phyloP scores from a whole-genome alignment of 1,284 basidiomycete species.

The Malassezia globosa region DNA sequence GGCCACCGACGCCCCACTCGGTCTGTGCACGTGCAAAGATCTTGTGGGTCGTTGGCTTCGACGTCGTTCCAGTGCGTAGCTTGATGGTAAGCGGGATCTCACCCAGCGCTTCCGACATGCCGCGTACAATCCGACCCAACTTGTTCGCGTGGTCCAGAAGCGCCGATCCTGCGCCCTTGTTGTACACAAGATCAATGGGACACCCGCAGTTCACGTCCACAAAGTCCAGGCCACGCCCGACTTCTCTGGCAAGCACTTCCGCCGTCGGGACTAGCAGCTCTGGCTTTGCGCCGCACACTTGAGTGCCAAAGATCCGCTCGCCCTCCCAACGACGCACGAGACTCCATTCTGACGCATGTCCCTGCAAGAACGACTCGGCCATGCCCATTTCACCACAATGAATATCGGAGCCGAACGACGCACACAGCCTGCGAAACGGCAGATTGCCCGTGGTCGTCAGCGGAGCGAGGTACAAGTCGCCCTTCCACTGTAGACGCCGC shows the following conservation, averaged over 20 bases:
- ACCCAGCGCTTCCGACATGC: constrained; percentile 82
- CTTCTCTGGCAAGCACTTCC: constrained; percentile 65
- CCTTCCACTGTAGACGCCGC: constrained; percentile 69
- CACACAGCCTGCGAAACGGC: constrained; percentile 82
- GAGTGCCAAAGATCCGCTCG: constrained; percentile 81
- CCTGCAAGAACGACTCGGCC: constrained; percentile 33
- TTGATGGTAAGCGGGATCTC: constrained; percentile 93
- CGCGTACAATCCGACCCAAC: constrained; percentile 72
- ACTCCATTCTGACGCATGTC: constrained; percentile 39
- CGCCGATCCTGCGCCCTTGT: constrained; percentile 75
- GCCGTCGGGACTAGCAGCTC: constrained; percentile 66
- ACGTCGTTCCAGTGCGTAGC: constrained; percentile 63
- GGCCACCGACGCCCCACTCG: constrained; percentile 67
- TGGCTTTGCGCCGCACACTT: constrained; percentile 53
- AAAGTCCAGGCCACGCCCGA: constrained; percentile 61
- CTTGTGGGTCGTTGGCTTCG: constrained; percentile 60
- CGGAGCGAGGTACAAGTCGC: constrained; percentile 80
- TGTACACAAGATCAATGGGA: constrained; percentile 91
- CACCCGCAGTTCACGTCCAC: constrained; percentile 94
- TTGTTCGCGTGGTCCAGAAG: constrained; percentile 73
- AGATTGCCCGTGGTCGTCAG: constrained; percentile 91
- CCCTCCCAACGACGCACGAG: constrained; percentile 57
- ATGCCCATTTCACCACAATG: constrained; percentile 77
- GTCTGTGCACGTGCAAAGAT: constrained; percentile 69
- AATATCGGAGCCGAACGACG: constrained; percentile 78